Evolutionary conservation across 2,329 filamentous ascomycete species (phyloP).

Genomic region (Aspergillus fijiensis): DNA sequence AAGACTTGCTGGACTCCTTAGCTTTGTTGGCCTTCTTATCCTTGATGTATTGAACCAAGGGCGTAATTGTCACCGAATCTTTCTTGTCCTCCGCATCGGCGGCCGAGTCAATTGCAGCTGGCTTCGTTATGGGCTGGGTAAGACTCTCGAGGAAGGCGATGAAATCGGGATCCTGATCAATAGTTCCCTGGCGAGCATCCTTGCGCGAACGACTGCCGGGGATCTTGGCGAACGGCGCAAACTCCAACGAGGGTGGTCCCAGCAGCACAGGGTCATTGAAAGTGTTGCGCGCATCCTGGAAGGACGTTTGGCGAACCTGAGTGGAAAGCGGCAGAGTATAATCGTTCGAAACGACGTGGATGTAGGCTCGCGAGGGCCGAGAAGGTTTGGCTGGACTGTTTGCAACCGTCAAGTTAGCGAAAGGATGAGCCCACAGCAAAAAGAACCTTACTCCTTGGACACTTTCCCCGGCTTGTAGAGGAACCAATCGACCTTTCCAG

Average conservation of each 20-base stretch:
- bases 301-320: conserved; percentile 65
- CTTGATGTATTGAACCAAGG: conserved; percentile 82
- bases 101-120: conserved; percentile 50
- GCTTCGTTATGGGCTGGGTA: conserved; percentile 68
- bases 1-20: conserved; percentile 55
- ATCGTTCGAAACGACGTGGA: conserved; percentile 73
- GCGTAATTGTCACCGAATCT: conserved; percentile 75
- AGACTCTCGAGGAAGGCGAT: conserved; percentile 87
- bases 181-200: conserved; percentile 87
- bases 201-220: conserved; percentile 71
- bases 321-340: conserved; percentile 68
- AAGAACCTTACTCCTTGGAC: conserved; percentile 69
- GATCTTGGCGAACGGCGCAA: conserved; percentile 78
- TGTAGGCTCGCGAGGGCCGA: conserved; percentile 73
- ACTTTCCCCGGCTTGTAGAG: conserved; percentile 72
- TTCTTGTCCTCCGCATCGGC: conserved; percentile 54
- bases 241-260: conserved; percentile 77
- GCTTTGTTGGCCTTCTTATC: conserved; percentile 84
- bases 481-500: conserved; percentile 82
- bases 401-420: not conserved
- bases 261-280: conserved; percentile 70
- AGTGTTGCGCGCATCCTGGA: conserved; percentile 80
- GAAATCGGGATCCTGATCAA: conserved; percentile 94
- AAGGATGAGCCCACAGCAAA: not conserved
- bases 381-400: conserved; percentile 79